phyloP scores from a whole-genome alignment of 345 rosid species.

The Gossypium australe region DNA sequence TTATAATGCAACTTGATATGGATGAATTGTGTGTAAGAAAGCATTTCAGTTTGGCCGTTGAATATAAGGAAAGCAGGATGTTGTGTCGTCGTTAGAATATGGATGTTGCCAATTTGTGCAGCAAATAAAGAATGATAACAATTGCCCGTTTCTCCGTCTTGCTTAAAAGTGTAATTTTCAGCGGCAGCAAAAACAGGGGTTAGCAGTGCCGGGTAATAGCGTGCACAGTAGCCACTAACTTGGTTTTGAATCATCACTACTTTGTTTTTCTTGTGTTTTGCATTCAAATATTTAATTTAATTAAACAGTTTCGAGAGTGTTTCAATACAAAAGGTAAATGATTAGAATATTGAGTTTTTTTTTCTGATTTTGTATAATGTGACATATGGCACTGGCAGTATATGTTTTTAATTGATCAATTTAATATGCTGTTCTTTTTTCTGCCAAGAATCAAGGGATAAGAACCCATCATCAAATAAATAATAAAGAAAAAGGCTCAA shows the following conservation, averaged over 20 bases:
- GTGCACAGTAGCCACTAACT: background rate
- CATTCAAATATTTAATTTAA: background rate
- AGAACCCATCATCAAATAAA: constrained; percentile 8
- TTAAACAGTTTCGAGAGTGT: background rate
- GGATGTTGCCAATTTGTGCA: background rate
- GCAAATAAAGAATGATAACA: background rate
- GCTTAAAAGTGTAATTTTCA: background rate
- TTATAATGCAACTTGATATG: background rate
- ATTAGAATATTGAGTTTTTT: background rate
- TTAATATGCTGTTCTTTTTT: background rate
- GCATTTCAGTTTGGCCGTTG: background rate
- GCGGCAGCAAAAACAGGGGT: background rate
- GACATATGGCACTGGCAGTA: background rate
- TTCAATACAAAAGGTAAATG: background rate
- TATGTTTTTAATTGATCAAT: background rate
- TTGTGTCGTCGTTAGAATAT: background rate
- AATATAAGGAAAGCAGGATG: background rate
- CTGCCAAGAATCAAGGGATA: constrained; percentile 9
- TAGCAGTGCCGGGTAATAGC: background rate
- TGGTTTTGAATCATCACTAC: background rate
- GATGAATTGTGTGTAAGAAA: background rate
- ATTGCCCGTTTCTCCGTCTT: background rate
- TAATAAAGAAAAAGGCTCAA: constrained; percentile 1
- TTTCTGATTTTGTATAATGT: background rate
- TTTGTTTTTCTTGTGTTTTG: background rate